A percentile compares a stretch with the other conserved stretches of the same genome.
These are phyloP conservation scores for Paramecium tetraurelia DNA, from an alignment of 73 alveolate genomes.

Conservation along the genomic window DNA sequence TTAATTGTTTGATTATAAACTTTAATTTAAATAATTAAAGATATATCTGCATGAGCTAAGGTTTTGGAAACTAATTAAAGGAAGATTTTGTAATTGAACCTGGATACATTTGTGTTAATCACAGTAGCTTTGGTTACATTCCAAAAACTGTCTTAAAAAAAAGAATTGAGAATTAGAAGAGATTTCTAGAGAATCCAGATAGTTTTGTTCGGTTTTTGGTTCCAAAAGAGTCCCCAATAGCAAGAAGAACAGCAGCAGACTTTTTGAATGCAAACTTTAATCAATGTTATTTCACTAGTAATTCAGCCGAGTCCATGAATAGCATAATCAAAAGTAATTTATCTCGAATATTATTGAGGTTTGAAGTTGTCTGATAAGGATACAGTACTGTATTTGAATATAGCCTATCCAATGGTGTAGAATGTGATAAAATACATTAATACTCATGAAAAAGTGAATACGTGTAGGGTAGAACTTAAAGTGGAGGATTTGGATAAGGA, in stretches of 20 bases:
- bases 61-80: not conserved
- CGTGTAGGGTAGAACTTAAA: not conserved
- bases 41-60: not conserved
- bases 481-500: not conserved
- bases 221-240: not conserved
- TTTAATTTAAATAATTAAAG: not conserved
- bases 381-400: not conserved
- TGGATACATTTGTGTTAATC: constrained; percentile 32
- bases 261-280: not conserved
- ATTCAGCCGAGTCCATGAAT: constrained; percentile 2
- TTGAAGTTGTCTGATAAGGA: not conserved
- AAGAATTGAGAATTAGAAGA: not conserved
- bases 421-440: not conserved
- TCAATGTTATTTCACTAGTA: not conserved
- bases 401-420: not conserved
- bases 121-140: not conserved
- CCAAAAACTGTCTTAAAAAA: not conserved
- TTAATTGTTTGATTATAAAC: not conserved
- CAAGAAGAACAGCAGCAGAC: not conserved
- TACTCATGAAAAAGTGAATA: not conserved
- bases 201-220: not conserved
- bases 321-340: not conserved
- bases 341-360: not conserved
- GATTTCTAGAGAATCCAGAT: not conserved
- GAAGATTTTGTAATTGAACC: not conserved